Evolutionary conservation across 2,329 filamentous ascomycete species (phyloP).

Genomic region (Xylaria polymorpha): DNA sequence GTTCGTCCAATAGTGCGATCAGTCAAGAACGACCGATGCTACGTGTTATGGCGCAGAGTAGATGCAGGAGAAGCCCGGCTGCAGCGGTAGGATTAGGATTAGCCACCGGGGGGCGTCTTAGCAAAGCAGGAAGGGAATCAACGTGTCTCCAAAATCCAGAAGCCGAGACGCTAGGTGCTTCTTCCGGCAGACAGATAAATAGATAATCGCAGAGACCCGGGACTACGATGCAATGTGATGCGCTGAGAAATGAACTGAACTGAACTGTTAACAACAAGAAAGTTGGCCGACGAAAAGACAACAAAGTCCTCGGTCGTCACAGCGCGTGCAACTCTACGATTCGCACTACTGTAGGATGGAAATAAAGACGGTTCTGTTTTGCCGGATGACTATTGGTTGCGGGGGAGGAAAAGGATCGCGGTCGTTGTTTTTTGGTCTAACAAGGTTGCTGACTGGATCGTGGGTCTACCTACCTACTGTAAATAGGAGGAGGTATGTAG

Average conservation of each 20-base stretch:
- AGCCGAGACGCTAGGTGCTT: conserved; percentile 13
- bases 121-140: conserved; percentile 13
- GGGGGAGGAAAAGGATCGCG: conserved; percentile 23
- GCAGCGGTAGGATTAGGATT: conserved; percentile 1
- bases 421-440: conserved; percentile 19
- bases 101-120: neutral
- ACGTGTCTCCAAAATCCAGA: conserved; percentile 13
- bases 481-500: too few species aligned
- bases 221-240: conserved; percentile 15
- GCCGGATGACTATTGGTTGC: conserved; percentile 29
- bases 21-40: conserved; percentile 24
- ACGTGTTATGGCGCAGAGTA: conserved; percentile 26
- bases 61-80: conserved; percentile 36
- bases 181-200: neutral
- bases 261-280: neutral
- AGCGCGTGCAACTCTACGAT: conserved; percentile 33
- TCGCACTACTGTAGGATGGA: conserved; percentile 17
- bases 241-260: conserved; percentile 13
- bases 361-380: conserved; percentile 14
- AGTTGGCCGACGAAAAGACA: neutral
- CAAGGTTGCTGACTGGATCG: conserved; percentile 22
- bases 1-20: conserved; percentile 7
- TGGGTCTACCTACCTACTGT: neutral
- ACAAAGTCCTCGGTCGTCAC: conserved; percentile 8
- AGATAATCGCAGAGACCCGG: neutral